Evolutionary conservation across 2,329 filamentous ascomycete species (phyloP), one percentile per base, ranked within the genome.

Genomic region (Mariannaea sp.): DNA sequence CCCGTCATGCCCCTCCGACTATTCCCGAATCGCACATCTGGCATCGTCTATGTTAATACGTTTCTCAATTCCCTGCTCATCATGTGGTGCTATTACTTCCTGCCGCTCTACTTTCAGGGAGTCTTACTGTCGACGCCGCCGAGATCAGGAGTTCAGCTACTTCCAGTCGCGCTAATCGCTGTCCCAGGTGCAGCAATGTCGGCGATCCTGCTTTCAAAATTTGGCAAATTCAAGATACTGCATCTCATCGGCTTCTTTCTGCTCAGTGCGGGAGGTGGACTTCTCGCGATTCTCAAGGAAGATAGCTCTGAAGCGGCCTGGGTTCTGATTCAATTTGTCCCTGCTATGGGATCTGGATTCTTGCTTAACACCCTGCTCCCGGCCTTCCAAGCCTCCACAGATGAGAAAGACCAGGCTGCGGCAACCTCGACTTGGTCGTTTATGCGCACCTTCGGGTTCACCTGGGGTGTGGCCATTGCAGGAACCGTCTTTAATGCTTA

Each of bases 61-160:
- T 66, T 67, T 22, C 26, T 68, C 7, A 56, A 57, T 20, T 54
- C 40, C 6, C 7, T 66, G 1, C 20, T 66, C 0, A 42, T 75
- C 7, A 70, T 70, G 40, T 75, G 73, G 69, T 58, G 65, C 3
- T 62, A 70, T 40, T 75, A 71, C 62, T 78, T 78, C 53, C 44
- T 78, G 1, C 76, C 77, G 0, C 53, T 80, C 1, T 80, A 79
- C 59, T 80, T 80, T 56, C 76, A 80, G 45, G 69, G 67, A 1
- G 73, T 80, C 0, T 63, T 66, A 5, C 42, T 63, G 1, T 66
- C 68, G 4, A 63, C 66, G 0, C 70, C 78, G 0, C 57, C 64
- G 0, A 56, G 66, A 0, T 65, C 73, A 0, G 74, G 71, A 1
- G 63, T 75, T 1, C 59, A 67, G 12, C 49, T 74, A 20, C 65